Conservation (phyloP, 495 filamentous ascomycete species). For the Xylaria telfairii region DNA sequence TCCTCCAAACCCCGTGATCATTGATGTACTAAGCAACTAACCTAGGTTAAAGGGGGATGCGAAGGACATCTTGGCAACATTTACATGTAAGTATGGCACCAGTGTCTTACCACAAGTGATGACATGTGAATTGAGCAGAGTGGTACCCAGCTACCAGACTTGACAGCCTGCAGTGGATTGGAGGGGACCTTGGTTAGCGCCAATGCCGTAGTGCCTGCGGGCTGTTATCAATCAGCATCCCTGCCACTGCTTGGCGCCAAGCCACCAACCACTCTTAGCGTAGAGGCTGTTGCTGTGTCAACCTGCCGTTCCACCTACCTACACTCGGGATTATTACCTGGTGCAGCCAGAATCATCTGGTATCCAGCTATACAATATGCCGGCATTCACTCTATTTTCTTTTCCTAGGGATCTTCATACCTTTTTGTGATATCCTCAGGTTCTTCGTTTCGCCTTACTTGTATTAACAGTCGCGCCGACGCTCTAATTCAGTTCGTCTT, state of each 20-base stretch:
- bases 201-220: neutral
- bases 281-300: conserved; percentile 38
- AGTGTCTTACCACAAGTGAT: neutral
- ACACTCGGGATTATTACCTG: too few relatives aligned
- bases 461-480: conserved; percentile 43
- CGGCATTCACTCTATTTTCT: neutral
- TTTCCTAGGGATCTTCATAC: conserved; percentile 13
- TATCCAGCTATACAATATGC: neutral
- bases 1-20: neutral
- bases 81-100: neutral
- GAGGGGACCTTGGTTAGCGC: too few relatives aligned
- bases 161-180: too few relatives aligned
- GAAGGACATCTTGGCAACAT: neutral
- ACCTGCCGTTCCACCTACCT: conserved; percentile 27
- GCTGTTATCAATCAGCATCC: neutral
- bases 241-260: neutral
- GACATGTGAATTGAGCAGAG: neutral
- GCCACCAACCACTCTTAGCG: too few relatives aligned
- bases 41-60: neutral
- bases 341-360: too few relatives aligned
- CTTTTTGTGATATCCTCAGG: conserved; percentile 28
- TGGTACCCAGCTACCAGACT: too few relatives aligned
- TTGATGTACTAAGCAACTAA: neutral
- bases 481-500: conserved; percentile 25
- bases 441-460: conserved; percentile 38